phyloP scores from a whole-genome alignment of 2,329 filamentous ascomycete genomes.

The Bimuria novae-zelandiae region DNA sequence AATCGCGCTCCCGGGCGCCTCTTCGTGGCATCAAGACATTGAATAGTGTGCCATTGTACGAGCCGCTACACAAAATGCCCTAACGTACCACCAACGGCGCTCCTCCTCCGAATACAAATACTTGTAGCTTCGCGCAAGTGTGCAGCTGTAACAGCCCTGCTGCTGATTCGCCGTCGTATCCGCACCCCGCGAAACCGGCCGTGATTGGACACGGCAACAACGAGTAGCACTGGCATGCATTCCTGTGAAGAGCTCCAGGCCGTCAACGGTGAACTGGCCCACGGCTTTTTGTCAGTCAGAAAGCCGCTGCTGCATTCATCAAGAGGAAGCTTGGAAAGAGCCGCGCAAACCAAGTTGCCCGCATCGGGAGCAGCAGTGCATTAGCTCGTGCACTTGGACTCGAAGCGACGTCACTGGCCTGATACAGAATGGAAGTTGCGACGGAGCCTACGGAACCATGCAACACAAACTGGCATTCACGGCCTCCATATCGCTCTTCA shows the following conservation, averaged over 20 bases:
- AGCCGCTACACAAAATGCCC: no score
- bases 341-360: background rate
- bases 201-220: background rate
- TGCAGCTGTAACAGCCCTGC: background rate
- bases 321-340: conserved; percentile 1
- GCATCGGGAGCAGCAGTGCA: background rate
- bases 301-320: no score
- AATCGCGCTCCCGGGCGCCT: background rate
- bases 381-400: conserved; percentile 1
- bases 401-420: conserved; percentile 6
- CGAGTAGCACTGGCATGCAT: background rate
- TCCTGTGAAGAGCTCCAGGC: background rate
- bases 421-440: background rate
- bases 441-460: background rate
- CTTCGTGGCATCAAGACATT: background rate
- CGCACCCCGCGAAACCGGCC: background rate
- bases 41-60: background rate
- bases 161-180: conserved; percentile 2
- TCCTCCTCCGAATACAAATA: no score
- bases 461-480: conserved; percentile 1
- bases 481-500: background rate
- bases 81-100: no score
- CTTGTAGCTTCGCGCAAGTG: background rate
- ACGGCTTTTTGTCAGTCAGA: no score
- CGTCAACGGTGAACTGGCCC: no score